Conservation (phyloP, 192 early-diverging fungal species). For the Glomus cerebriforme region DNA sequence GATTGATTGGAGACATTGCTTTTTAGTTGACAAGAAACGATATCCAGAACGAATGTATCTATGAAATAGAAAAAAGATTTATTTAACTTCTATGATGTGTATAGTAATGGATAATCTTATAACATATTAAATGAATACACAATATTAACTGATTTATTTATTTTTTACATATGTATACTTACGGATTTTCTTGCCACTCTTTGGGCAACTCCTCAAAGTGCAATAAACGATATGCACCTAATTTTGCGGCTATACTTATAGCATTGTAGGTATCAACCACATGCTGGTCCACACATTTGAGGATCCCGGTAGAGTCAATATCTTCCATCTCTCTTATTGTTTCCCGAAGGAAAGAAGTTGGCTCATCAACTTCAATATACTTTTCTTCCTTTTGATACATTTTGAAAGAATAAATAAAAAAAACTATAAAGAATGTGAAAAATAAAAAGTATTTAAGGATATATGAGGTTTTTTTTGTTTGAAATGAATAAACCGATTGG, state of each 20-base stretch:
- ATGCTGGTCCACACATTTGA: slow-evolving; percentile 58
- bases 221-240: slow-evolving; percentile 57
- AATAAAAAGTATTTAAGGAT: no score
- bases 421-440: background rate
- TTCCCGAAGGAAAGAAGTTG: slow-evolving; percentile 38
- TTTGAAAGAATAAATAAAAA: background rate
- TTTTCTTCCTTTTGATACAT: slow-evolving; percentile 35
- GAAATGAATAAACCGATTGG: no score
- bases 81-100: slow-evolving; percentile 17
- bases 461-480: no score
- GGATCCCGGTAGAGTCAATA: slow-evolving; percentile 52
- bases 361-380: slow-evolving; percentile 42
- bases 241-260: slow-evolving; percentile 49
- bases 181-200: slow-evolving; percentile 66
- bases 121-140: background rate
- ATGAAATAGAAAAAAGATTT: background rate
- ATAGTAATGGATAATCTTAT: no score
- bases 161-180: slow-evolving; percentile 37
- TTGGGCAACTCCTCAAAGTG: slow-evolving; percentile 59
- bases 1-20: slow-evolving; percentile 58
- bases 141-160: background rate
- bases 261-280: slow-evolving; percentile 53
- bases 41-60: slow-evolving; percentile 54
- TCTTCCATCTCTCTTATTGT: slow-evolving; percentile 49
- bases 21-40: slow-evolving; percentile 54